Percentiles rank a stretch among this genome's conserved stretches.
These are phyloP conservation scores for Medicago ruthenica DNA, from an alignment of 306 rosid species.

Conservation along the genomic window DNA sequence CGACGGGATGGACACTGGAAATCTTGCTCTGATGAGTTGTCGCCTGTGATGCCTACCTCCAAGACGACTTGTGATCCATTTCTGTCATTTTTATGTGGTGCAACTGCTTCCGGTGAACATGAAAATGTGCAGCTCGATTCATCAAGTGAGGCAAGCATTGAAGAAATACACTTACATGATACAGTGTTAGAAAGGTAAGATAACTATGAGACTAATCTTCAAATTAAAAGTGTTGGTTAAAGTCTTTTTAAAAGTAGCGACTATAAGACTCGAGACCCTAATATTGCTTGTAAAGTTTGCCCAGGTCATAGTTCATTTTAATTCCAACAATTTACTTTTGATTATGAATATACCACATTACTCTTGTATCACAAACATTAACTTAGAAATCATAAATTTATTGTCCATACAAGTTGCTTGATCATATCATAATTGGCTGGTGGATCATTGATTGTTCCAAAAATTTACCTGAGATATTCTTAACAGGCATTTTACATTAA, in stretches of 20 bases:
- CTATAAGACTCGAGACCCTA: neutral
- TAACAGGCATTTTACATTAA: neutral
- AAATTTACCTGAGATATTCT: slow-evolving; percentile 14
- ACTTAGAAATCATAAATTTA: neutral
- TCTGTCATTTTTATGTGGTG: slow-evolving; percentile 58
- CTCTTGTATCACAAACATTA: too few relatives aligned
- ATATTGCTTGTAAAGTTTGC: neutral
- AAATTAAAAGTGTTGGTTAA: neutral
- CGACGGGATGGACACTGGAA: slow-evolving; percentile 47
- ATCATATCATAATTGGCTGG: slow-evolving; percentile 18
- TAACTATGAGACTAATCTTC: neutral
- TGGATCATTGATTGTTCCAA: slow-evolving; percentile 25
- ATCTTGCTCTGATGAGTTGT: slow-evolving; percentile 20
- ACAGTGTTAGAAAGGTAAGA: slow-evolving; percentile 57
- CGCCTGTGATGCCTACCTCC: slow-evolving; percentile 54
- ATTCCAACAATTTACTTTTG: neutral
- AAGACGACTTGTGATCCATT: slow-evolving; percentile 58
- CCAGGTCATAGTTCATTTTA: neutral
- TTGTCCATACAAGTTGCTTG: slow-evolving; percentile 35
- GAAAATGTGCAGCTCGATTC: slow-evolving; percentile 49
- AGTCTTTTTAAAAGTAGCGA: neutral
- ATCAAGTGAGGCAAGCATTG: slow-evolving; percentile 54
- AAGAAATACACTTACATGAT: slow-evolving; percentile 51
- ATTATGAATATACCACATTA: neutral
- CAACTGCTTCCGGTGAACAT: slow-evolving; percentile 37